phyloP scores from a whole-genome alignment of 129 eudicot genomes.

The Chrysanthemum makinoi region DNA sequence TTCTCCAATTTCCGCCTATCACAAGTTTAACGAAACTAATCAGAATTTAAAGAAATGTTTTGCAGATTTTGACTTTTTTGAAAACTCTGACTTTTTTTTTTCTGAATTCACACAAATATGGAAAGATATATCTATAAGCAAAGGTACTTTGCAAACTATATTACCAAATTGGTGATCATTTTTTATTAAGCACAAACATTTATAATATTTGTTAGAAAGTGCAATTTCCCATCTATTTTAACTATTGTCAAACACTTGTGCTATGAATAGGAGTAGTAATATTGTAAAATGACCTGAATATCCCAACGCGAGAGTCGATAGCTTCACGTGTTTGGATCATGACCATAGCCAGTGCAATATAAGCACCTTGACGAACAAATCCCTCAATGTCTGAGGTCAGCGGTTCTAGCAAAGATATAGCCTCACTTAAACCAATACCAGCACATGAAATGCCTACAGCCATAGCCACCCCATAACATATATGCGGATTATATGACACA shows the following conservation, averaged over 20 bases:
- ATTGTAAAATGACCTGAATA: conserved; percentile 55
- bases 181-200: too few species aligned
- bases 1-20: conserved; percentile 83
- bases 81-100: too few species aligned
- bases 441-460: conserved; percentile 99
- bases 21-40: not conserved
- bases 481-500: conserved; percentile 95
- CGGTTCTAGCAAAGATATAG: conserved; percentile 94
- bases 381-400: conserved; percentile 92
- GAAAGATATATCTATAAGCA: too few species aligned
- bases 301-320: conserved; percentile 93
- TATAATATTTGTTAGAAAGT: not conserved
- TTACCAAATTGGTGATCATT: too few species aligned
- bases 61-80: too few species aligned
- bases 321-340: conserved; percentile 98
- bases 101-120: too few species aligned
- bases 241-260: too few species aligned
- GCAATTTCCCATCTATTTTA: too few species aligned
- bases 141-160: too few species aligned
- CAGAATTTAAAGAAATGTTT: too few species aligned
- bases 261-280: not conserved
- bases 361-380: conserved; percentile 98
- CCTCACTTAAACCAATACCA: conserved; percentile 95
- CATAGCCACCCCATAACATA: conserved; percentile 94
- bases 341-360: conserved; percentile 99